A percentile compares a stretch with the other conserved stretches of the same genome.
Evolutionary conservation across 1,284 basidiomycete genomes (phyloP).

Genomic region (Mycena sp.): DNA sequence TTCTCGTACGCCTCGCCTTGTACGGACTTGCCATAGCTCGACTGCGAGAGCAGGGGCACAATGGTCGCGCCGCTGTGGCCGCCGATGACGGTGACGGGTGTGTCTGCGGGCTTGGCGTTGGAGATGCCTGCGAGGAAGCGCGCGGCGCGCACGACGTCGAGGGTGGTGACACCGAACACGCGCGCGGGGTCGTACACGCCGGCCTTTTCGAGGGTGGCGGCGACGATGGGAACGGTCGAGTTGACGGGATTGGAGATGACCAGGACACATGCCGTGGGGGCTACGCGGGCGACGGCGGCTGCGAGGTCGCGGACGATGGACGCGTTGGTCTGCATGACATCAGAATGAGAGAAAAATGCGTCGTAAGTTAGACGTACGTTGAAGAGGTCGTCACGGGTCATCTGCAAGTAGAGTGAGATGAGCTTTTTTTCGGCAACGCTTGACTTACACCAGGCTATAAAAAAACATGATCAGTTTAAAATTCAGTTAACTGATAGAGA

Average conservation of each 20-base stretch:
- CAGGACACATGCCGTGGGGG: constrained; percentile 91
- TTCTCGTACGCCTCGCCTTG: constrained; percentile 74
- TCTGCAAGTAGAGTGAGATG: constrained; percentile 55
- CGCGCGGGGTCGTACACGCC: constrained; percentile 91
- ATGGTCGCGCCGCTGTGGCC: constrained; percentile 98
- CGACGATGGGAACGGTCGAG: constrained; percentile 98
- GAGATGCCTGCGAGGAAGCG: constrained; percentile 88
- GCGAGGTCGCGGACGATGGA: constrained; percentile 98
- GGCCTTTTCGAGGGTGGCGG: constrained; percentile 91
- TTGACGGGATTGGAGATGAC: constrained; percentile 98
- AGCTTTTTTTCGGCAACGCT: constrained; percentile 11
- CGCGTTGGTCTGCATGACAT: constrained; percentile 78
- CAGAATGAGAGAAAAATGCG: neutral
- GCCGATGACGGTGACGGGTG: constrained; percentile 89
- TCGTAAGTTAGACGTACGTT: constrained; percentile 69
- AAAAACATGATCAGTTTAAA: constrained; percentile 38
- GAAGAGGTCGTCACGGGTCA: constrained; percentile 99
- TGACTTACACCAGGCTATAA: constrained; percentile 76
- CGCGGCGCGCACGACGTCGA: constrained; percentile 95
- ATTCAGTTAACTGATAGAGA: constrained; percentile 10
- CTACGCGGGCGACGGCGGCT: constrained; percentile 84
- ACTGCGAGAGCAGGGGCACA: constrained; percentile 93
- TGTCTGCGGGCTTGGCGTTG: constrained; percentile 73
- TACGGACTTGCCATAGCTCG: constrained; percentile 67
- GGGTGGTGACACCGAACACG: constrained; percentile 92